These are phyloP conservation scores for Entomortierella parvispora DNA, from an alignment of 192 early-diverging fungal genomes.

Conservation along the genomic window DNA sequence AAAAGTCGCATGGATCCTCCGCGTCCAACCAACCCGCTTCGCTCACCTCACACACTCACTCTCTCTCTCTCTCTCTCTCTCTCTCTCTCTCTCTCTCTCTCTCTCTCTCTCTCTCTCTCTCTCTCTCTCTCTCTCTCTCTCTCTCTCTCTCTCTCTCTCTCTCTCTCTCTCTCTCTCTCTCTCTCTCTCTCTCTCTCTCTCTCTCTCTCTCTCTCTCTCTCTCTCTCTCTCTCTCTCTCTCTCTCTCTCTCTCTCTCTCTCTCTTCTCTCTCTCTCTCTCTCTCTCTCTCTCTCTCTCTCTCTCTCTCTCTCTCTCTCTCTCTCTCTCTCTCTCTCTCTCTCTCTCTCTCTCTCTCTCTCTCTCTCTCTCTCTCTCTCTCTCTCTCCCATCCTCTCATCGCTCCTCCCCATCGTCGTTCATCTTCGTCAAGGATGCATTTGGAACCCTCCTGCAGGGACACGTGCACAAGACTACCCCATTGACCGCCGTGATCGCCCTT, in stretches of 20 bases:
- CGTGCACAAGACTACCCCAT: no score
- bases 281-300: neutral
- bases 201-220: no score
- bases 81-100: no score
- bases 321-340: neutral
- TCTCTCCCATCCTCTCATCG: neutral
- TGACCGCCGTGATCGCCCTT: no score
- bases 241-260: neutral
- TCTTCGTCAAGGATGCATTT: no score
- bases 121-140: no score
- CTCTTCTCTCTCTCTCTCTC: neutral
- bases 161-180: no score
- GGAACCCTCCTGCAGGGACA: no score
- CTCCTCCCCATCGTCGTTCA: neutral
- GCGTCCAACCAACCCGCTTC: no score
- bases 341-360: neutral
- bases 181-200: neutral
- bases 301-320: slow-evolving; percentile 1
- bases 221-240: neutral
- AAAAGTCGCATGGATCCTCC: no score
- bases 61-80: neutral
- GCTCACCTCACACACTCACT: neutral
- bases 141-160: no score
- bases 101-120: no score
- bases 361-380: neutral